Base-by-base conservation (phyloP, 1,284 basidiomycete species). In the Ustilago xerochloae region DNA sequence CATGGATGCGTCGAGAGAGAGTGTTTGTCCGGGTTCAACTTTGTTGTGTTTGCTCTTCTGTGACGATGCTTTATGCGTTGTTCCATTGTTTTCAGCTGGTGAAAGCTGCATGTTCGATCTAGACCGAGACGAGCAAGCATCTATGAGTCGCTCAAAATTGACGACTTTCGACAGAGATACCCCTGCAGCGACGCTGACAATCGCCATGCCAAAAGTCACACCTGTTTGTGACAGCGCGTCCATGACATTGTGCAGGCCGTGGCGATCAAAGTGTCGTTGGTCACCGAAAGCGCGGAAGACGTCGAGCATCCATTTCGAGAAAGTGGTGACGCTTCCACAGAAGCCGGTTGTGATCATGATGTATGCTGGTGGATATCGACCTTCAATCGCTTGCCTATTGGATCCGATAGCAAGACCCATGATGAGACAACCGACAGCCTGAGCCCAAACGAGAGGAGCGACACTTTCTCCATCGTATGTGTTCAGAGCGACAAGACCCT, bases 311-410 rank as follows among this genome's bases (percentile, higher is more conserved):
- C 97, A 99, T 16, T 90, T 89, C 4, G 94, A 97, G 86, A 98
- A 99, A 0, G 95, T 98, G 4, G 97, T 99, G 74, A 97, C 86
- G 5, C 93, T 96, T 1, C 96, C 97, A 81, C 96, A 98, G 83
- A 97, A 93, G 4, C 95, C 95, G 43, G 95, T 97, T 0, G 93
- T 93, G 18, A 96, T 84, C 39, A 92, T 93, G 5, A 91, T 92
- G 84, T 94, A 96, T 8, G 96, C 80, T 0, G 94, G 77, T 10
- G 78, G 64, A 41, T 80, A 80, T 13, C 53, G 35, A 12, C 48
- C 55, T 47, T 83, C 78, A 28, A 83, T 53, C 15, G 63, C 58
- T 29, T 47, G 41, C 22, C 63, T 46, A 26, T 81, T 80, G 15
- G 59, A 49, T 13, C 66, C 66, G 20, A 71, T 58, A 4, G 88